A percentile compares a stretch with the other conserved stretches of the same genome.
phyloP scores from a whole-genome alignment of 2,329 filamentous ascomycete species.

The Stagonosporopsis vannaccii region DNA sequence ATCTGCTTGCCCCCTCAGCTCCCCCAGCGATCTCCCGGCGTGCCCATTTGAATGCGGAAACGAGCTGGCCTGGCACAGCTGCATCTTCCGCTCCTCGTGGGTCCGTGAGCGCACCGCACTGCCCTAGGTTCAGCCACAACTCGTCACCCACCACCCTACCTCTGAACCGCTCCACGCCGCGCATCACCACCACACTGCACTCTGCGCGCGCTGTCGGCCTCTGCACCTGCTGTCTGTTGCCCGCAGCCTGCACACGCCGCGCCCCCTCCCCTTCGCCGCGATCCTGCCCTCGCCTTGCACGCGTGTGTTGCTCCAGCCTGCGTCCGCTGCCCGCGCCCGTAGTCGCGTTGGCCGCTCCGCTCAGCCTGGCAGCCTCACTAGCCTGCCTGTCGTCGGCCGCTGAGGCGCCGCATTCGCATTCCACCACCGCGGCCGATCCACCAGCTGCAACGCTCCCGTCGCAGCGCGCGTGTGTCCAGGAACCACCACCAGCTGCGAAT shows the following conservation, averaged over 20 bases:
- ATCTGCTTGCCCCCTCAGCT: constrained; percentile 9
- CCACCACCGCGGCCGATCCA: constrained; percentile 23
- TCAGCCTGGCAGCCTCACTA: constrained; percentile 30
- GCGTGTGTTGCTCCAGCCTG: constrained; percentile 2
- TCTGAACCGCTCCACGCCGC: constrained; percentile 11
- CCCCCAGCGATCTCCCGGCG: constrained; percentile 7
- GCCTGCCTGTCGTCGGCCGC: constrained; percentile 15
- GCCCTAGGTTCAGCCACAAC: constrained; percentile 20
- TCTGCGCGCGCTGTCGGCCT: constrained; percentile 5
- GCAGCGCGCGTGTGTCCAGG: constrained; percentile 11
- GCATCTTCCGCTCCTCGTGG: constrained; percentile 18
- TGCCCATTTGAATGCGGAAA: constrained; percentile 5
- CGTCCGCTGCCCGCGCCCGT: constrained; percentile 8
- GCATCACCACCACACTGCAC: constrained; percentile 17
- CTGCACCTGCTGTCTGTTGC: constrained; percentile 6
- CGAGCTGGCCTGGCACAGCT: constrained; percentile 14
- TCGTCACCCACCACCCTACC: constrained; percentile 17
- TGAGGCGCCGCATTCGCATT: constrained; percentile 26
- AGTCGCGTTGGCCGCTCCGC: constrained; percentile 15
- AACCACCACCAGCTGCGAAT: constrained; percentile 10
- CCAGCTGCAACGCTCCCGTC: constrained; percentile 17
- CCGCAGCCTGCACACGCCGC: background rate
- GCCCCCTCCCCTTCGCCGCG: background rate
- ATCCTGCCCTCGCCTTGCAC: constrained; percentile 1
- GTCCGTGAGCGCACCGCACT: constrained; percentile 20